Evolutionary conservation across 345 rosid species (phyloP).

Genomic region (Eutrema japonicum): DNA sequence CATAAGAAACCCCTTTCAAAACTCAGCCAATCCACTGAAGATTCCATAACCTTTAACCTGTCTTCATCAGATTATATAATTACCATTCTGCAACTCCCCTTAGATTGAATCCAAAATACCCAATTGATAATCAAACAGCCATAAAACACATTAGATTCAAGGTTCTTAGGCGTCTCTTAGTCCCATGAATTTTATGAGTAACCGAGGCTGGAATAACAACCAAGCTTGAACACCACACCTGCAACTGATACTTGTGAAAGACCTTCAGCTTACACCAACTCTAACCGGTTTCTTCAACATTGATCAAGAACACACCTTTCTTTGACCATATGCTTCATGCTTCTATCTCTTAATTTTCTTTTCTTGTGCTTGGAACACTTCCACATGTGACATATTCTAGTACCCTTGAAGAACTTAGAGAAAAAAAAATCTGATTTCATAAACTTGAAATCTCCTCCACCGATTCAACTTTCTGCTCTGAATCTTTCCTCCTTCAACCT

Average conservation of each 20-base stretch:
- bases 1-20: too few species aligned
- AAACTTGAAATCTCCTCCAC: too few species aligned
- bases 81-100: too few species aligned
- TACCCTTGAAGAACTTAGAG: too few species aligned
- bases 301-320: neutral
- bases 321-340: neutral
- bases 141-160: neutral
- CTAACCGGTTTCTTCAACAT: neutral
- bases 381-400: neutral
- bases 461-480: too few species aligned
- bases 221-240: neutral
- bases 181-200: neutral
- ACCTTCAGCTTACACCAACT: slow-evolving; percentile 5
- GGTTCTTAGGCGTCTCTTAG: neutral
- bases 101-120: too few species aligned
- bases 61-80: too few species aligned
- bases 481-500: too few species aligned
- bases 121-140: neutral
- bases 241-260: neutral
- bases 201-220: neutral
- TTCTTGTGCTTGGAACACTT: neutral
- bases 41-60: too few species aligned
- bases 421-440: too few species aligned
- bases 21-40: too few species aligned
- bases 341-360: neutral